Conservation (phyloP, 805 yeast species). For the Novakomyces olei region DNA sequence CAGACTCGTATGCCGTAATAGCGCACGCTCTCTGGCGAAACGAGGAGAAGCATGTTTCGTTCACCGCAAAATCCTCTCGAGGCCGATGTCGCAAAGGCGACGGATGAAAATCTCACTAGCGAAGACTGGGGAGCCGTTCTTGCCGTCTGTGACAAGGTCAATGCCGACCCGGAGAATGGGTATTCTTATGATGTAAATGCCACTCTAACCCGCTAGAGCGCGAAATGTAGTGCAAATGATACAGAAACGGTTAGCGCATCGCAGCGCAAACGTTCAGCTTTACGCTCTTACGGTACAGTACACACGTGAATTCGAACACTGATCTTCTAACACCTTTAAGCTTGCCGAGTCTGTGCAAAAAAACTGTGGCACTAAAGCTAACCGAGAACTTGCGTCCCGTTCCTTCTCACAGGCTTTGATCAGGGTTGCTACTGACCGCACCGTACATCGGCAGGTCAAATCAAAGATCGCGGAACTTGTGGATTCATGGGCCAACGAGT, state of each 20-base stretch:
- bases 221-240: slow-evolving; percentile 26
- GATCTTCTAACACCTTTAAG: slow-evolving; percentile 2
- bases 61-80: not conserved
- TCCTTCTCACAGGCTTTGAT: slow-evolving; percentile 28
- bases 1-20: no score
- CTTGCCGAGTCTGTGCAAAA: slow-evolving; percentile 40
- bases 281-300: slow-evolving; percentile 23
- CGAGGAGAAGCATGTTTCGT: slow-evolving; percentile 4
- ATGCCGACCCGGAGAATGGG: slow-evolving; percentile 36
- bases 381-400: slow-evolving; percentile 37
- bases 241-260: slow-evolving; percentile 25
- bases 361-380: slow-evolving; percentile 53
- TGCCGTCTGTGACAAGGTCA: slow-evolving; percentile 45
- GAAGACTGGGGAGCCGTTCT: slow-evolving; percentile 50
- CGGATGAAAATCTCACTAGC: slow-evolving; percentile 35
- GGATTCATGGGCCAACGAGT: slow-evolving; percentile 40
- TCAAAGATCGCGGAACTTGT: slow-evolving; percentile 42
- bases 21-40: no score
- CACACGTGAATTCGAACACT: not conserved
- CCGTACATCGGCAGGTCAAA: slow-evolving; percentile 48
- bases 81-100: slow-evolving; percentile 23
- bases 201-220: slow-evolving; percentile 12
- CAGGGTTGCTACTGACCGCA: slow-evolving; percentile 27
- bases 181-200: slow-evolving; percentile 3
- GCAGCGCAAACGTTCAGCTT: slow-evolving; percentile 44